These are phyloP conservation scores for Usnea hakonensis DNA, from an alignment of 495 filamentous ascomycete genomes.

Conservation along the genomic window DNA sequence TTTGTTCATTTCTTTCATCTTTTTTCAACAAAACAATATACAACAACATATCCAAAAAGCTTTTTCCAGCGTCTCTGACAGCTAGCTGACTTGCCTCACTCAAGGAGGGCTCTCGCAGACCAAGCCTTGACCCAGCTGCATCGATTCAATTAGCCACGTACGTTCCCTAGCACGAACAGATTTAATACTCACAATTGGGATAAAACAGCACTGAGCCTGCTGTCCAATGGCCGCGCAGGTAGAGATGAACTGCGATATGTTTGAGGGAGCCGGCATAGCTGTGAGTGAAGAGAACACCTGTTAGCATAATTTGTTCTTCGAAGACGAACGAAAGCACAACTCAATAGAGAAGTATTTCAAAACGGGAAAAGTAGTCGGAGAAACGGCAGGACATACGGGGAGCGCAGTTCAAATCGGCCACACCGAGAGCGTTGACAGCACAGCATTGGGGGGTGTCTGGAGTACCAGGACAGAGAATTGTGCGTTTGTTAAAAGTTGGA, in stretches of 20 bases:
- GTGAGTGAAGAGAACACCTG: background rate
- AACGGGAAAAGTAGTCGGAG: background rate
- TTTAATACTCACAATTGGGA: background rate
- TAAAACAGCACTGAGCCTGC: background rate
- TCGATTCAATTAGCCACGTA: background rate
- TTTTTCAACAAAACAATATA: too few species aligned
- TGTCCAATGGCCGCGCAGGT: background rate
- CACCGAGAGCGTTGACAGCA: background rate
- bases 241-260: background rate
- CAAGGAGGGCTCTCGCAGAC: background rate
- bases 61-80: too few species aligned
- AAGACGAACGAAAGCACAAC: background rate
- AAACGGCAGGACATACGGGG: background rate
- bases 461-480: background rate
- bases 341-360: background rate
- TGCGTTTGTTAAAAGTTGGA: background rate
- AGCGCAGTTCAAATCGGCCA: background rate
- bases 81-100: too few species aligned
- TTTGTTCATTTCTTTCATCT: too few species aligned
- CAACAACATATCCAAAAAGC: too few species aligned
- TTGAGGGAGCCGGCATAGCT: background rate
- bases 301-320: background rate
- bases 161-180: too few species aligned
- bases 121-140: background rate
- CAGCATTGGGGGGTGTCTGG: background rate